Conservation (phyloP, 495 filamentous ascomycete species). For the Aspergillus coremiiformis region DNA sequence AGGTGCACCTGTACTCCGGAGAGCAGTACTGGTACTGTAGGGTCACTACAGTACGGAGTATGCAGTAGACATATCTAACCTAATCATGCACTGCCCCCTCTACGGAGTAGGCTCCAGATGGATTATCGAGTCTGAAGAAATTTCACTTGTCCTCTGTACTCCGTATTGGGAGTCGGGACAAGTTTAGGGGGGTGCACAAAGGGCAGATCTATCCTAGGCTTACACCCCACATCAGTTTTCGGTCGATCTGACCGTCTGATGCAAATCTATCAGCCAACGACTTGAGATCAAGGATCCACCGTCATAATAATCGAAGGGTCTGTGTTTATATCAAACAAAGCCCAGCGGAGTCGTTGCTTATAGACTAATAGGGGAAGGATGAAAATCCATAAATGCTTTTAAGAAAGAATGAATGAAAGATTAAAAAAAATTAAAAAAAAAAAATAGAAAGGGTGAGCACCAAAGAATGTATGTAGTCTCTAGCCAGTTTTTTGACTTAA, state of each 20-base stretch:
- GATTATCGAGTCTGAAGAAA: neutral
- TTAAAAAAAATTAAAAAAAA: neutral
- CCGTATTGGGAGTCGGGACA: no score
- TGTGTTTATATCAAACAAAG: neutral
- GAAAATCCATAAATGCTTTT: neutral
- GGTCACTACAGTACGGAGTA: no score
- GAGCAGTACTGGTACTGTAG: no score
- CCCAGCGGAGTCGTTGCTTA: neutral
- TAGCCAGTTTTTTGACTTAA: neutral
- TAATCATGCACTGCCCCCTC: neutral
- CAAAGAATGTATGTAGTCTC: neutral
- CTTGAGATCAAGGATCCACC: neutral
- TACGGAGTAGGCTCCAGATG: neutral
- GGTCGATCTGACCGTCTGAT: conserved; percentile 12
- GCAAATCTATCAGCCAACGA: conserved; percentile 5
- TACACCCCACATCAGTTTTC: conserved; percentile 16
- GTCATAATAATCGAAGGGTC: neutral
- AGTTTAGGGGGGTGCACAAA: conserved; percentile 2
- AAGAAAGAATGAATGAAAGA: neutral
- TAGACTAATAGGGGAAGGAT: neutral
- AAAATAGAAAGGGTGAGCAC: neutral
- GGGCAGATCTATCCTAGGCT: conserved; percentile 12
- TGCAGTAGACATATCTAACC: neutral
- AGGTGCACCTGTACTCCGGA: no score
- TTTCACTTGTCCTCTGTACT: neutral